Evolutionary conservation across 306 rosid species (phyloP), one percentile per base, ranked within the genome.

Genomic region (Hippophae rhamnoides): DNA sequence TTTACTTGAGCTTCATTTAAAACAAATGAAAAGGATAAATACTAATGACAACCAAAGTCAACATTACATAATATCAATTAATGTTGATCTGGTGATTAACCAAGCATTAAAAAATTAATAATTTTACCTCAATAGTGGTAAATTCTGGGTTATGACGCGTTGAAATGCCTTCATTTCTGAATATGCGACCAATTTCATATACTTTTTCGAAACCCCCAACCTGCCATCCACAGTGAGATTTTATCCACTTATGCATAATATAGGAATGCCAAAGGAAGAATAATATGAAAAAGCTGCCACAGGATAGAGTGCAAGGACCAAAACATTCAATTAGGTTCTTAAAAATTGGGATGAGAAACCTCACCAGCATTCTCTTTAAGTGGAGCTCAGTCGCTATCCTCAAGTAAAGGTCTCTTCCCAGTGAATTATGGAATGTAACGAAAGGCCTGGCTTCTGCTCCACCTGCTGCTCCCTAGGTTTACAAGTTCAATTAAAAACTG

Each of bases 371-470:
- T 76, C 96, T 88, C 86, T 87, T 92, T 57, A 92, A 76, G 75
- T 92, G 98, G 56, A 92, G 86, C 74, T 92, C 98, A 27, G 98
- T 87, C 5, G 98, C 98, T 78, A 92, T 88, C 77, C 98, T 87
- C 78, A 92, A 71, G 77, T 85, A 92, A 31, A 92, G 86, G 75
- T 88, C 96, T 71, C 98, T 87, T 72, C 84, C 93, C 41, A 92
- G 86, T 59, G 95, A 88, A 78, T 88, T 92, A 61, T 92, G 99
- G 79, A 81, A 72, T 58, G 99, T 92, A 67, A 92, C 84, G 73
- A 92, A 92, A 55, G 99, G 99, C 73, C 99, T 83, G 54, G 99
- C 96, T 79, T 92, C 96, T 3, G 99, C 99, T 52, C 95, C 96
- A 67, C 99, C 96, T 73, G 95, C 96, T 74, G 89, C 90, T 66